phyloP scores from a whole-genome alignment of 2,329 filamentous ascomycete species.

The Setomelanomma holmii region DNA sequence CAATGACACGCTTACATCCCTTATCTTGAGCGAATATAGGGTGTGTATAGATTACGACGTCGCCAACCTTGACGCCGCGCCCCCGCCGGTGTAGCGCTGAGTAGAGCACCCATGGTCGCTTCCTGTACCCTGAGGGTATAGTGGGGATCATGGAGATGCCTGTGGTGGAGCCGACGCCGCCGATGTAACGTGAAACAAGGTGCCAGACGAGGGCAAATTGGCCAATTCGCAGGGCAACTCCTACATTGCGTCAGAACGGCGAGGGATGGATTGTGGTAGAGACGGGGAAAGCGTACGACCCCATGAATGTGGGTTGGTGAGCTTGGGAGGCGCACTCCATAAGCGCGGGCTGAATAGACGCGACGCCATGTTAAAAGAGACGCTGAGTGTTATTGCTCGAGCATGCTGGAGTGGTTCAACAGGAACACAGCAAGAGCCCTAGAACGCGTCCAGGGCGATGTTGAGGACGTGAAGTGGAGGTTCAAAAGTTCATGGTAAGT shows the following conservation, averaged over 20 bases:
- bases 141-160: constrained; percentile 93
- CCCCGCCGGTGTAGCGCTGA: constrained; percentile 57
- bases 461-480: not conserved
- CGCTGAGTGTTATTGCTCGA: constrained; percentile 18
- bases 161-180: constrained; percentile 64
- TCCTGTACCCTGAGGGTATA: constrained; percentile 53
- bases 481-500: constrained; percentile 2
- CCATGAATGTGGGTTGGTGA: not conserved
- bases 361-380: constrained; percentile 23
- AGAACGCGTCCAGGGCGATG: not conserved
- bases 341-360: constrained; percentile 8
- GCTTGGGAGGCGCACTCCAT: constrained; percentile 5
- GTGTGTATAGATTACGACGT: constrained; percentile 80
- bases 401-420: constrained; percentile 10
- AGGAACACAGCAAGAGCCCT: not conserved
- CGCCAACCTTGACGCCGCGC: constrained; percentile 74
- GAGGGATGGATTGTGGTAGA: not conserved
- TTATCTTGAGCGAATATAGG: constrained; percentile 66
- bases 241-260: not conserved
- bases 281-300: not conserved
- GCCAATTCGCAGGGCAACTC: constrained; percentile 13
- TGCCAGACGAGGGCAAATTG: constrained; percentile 39
- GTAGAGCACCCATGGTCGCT: constrained; percentile 30
- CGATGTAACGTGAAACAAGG: constrained; percentile 60
- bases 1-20: constrained; percentile 77